Evolutionary conservation across 306 rosid species (phyloP), one percentile per base, ranked within the genome.

Genomic region (Citrullus amarus): DNA sequence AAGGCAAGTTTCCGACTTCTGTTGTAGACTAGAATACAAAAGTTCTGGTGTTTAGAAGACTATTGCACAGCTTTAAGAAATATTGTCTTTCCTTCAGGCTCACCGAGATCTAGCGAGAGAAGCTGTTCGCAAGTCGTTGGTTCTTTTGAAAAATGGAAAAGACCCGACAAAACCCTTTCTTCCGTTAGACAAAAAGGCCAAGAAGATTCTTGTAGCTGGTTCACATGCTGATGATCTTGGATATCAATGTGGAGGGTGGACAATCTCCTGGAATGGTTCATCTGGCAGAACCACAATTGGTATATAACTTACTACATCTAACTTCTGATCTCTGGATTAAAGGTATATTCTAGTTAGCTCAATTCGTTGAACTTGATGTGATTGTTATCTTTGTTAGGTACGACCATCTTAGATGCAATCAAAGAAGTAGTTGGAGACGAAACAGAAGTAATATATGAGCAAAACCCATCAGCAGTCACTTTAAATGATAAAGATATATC

Each of bases 201-300:
- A 87, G 82, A 89, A 85, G 83, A 86, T 94, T 80, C 94, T 90
- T 80, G 91, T 94, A 38, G 41, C 90, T 9, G 97, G 98, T 80
- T 89, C 89, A 22, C 98, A 93, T 34, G 94, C 92, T 0, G 93
- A 91, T 83, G 80, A 94, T 88, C 89, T 94, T 62, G 98, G 97
- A 66, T 92, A 61, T 83, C 98, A 92, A 70, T 90, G 98, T 66
- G 97, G 98, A 68, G 97, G 98, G 72, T 90, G 98, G 97, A 94
- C 97, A 6, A 81, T 74, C 58, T 82, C 90, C 51, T 89, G 91
- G 95, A 38, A 63, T 78, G 98, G 97, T 50, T 4, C 67, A 9
- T 80, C 88, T 22, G 97, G 98, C 70, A 83, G 83, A 81, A 89
- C 87, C 39, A 90, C 97, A 11, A 36, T 87, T 54, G 97, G 97